Evolutionary conservation across 495 filamentous ascomycete species (phyloP), one percentile per base, ranked within the genome.

Genomic region (Evernia prunastri): DNA sequence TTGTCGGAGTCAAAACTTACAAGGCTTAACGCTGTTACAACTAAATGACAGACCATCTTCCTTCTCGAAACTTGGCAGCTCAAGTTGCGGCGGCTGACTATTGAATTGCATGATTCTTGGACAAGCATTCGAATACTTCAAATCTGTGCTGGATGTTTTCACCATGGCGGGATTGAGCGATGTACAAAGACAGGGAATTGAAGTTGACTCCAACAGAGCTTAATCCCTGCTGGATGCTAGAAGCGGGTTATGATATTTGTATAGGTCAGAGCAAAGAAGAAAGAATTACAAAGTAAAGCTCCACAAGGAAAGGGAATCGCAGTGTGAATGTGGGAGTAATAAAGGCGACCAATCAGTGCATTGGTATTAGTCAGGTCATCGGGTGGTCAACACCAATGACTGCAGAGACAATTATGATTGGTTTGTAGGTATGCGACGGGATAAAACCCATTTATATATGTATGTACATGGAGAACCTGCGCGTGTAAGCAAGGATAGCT

Each of bases 321-420:
- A 40, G 36, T n/a, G 25, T 3, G 13, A 53, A 35, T 15, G 51
- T 15, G 51, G 49, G 49, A 56, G 36, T 10, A 31, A 10, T 1
- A 56, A 27, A 42, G 25, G 23, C 37, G 63, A 56, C 63, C 63
- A 65, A 65, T 65, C 63, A 65, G 45, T 60, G 58, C 25, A 20
- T 18, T 25, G 29, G 57, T 39, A 65, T 65, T 65, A 39, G 58
- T 65, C 36, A 63, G 51, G 23, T 23, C 27, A 11, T 29, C 33
- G 39, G 53, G 49, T 36, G 13, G 39, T 10, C 11, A 45, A 39
- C 37, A 36, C 51, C 18, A 43, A 63, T 11, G 27, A 7, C 37
- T 25, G 33, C 40, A 39, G 45, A 56, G 51, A 39, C 35, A 35
- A 4, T 37, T 12, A 27, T 31, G n/a, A n/a, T n/a, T n/a, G n/a